Evolutionary conservation across 176 grass and related monocot species (phyloP), one percentile per base, ranked within the genome.

Genomic region (Oryza glaberrima): DNA sequence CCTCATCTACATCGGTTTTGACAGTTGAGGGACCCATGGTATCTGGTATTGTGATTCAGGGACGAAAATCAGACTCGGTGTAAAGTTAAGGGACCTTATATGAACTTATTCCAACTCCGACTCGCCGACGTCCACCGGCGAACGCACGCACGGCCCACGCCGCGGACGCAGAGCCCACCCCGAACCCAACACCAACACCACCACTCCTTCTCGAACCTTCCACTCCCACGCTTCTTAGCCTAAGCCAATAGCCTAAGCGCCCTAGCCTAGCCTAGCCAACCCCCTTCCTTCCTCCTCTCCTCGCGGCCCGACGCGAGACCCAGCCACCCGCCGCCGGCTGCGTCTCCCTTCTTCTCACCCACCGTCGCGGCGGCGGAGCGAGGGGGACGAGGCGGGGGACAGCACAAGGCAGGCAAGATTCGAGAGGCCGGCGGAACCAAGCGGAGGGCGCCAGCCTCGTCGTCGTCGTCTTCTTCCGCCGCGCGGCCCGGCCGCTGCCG

Each of bases 151-250:
- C 26, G 58, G 61, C 28, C 60, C 58, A 47, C 71, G 4, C 26
- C 30, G 67, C 9, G 28, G 6, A 16, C 47, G 67, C 9, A 63
- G 51, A 68, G 28, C 30, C 78, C 78, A 8, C 20, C 20, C 20
- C 60, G 5, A 44, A 30, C 68, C 35, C 35, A 73, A 6, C 52
- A 32, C 34, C 34, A 72, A 0, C 40, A 14, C 28, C 19, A 23
- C 70, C 23, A 49, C 38, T 56, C 73, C 69, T 84, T 84, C 85
- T 88, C 20, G 89, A 91, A 91, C 11, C 89, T 91, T 91, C 54
- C 54, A 58, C 6, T 56, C 46, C 89, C 41, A 81, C 49, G 11
- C 3, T 4, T 4, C 38, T 40, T 7, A 40, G 38, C 38, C 6
- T 40, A 40, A 40, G 35, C 35, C 35, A 6, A 36, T 30, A 30